Conservation (phyloP, 1,284 basidiomycete genomes). For the Phylloporus sp. region DNA sequence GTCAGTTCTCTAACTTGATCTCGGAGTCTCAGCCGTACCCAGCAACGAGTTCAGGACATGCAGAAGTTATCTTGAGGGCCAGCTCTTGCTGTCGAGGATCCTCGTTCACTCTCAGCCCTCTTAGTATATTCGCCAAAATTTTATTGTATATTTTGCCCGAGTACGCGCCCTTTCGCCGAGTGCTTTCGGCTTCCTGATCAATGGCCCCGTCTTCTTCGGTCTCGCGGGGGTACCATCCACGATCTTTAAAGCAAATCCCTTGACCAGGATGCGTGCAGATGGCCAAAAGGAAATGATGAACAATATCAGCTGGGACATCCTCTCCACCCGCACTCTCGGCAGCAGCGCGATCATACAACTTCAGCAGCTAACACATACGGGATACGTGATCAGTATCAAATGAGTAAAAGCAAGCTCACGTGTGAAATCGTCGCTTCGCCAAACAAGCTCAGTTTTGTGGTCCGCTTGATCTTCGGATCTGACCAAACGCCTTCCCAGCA, state of each 20-base stretch:
- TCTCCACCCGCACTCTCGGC: conserved; percentile 62
- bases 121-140: conserved; percentile 80
- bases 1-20: conserved; percentile 2
- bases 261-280: conserved; percentile 85
- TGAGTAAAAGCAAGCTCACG: conserved; percentile 46
- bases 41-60: conserved; percentile 88
- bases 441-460: conserved; percentile 73
- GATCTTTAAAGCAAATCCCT: conserved; percentile 89
- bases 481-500: conserved; percentile 68
- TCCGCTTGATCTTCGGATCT: conserved; percentile 73
- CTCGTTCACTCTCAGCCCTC: conserved; percentile 80
- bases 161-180: conserved; percentile 38
- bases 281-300: conserved; percentile 87
- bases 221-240: conserved; percentile 89
- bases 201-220: conserved; percentile 37
- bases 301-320: conserved; percentile 78
- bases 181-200: conserved; percentile 38
- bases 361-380: conserved; percentile 57
- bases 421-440: conserved; percentile 68
- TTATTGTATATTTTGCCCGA: conserved; percentile 80
- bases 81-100: conserved; percentile 89
- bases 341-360: conserved; percentile 69
- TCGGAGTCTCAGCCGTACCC: conserved; percentile 52
- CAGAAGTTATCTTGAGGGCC: conserved; percentile 76
- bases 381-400: background rate